Percentiles rank a stretch among this genome's conserved stretches.
Conservation (phyloP, 805 yeast genomes). For the Candida lessepsii region DNA sequence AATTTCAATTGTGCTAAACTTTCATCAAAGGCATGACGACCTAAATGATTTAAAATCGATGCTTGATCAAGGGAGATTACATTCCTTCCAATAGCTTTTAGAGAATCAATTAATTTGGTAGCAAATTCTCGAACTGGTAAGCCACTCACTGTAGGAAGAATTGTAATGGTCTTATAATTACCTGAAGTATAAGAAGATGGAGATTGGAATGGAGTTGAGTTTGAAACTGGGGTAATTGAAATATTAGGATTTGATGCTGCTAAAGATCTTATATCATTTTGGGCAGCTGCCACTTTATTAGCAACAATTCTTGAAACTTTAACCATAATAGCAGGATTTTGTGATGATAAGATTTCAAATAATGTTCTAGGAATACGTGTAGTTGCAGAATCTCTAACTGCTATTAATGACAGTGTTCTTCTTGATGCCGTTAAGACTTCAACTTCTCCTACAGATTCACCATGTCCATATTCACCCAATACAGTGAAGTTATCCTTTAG, state of each 20-base stretch:
- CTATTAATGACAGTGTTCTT: constrained; percentile 68
- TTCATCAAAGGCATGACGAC: constrained; percentile 90
- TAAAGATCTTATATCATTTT: constrained; percentile 13
- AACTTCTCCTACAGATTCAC: constrained; percentile 91
- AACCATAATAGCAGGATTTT: constrained; percentile 87
- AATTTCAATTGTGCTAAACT: constrained; percentile 75
- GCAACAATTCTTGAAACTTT: constrained; percentile 89
- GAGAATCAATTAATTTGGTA: constrained; percentile 63
- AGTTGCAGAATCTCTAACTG: constrained; percentile 90
- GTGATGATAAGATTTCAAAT: constrained; percentile 79
- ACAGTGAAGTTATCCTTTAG: constrained; percentile 30
- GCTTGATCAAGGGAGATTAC: constrained; percentile 85
- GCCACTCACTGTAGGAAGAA: constrained; percentile 75
- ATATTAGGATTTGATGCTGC: constrained; percentile 10
- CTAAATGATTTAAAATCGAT: constrained; percentile 73
- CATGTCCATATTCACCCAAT: constrained; percentile 85
- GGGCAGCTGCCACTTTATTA: constrained; percentile 34
- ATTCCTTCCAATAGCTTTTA: constrained; percentile 66
- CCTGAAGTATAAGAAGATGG: constrained; percentile 34
- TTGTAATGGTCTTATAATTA: constrained; percentile 77
- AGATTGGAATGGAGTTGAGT: constrained; percentile 23
- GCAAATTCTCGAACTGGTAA: constrained; percentile 90
- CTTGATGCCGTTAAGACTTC: constrained; percentile 84
- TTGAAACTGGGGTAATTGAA: constrained; percentile 12
- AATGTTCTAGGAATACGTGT: constrained; percentile 90